Evolutionary conservation across 2,329 filamentous ascomycete genomes (phyloP), one percentile per base, ranked within the genome.

Genomic region (Aspergillus uvarum): DNA sequence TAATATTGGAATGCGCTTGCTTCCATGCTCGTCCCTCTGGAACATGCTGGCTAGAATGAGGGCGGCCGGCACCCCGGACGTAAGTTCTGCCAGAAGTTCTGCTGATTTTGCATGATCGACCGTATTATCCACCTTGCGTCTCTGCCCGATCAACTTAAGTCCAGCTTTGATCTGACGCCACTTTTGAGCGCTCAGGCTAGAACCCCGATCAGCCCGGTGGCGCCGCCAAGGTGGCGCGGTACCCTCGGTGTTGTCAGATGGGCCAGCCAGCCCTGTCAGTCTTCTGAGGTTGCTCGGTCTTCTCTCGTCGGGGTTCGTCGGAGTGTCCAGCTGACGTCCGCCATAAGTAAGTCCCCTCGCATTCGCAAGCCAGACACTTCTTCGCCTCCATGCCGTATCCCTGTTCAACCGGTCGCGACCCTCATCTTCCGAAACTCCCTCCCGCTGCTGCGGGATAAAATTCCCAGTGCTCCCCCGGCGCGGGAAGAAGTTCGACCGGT

Each of bases 41-140:
- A 98, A 95, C 91, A 98, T 97, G 72, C 93, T 97, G 7, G 95
- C 95, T 55, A 99, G 81, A 76, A 99, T 96, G 60, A 99, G 81
- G 21, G 94, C 95, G 24, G 95, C 95, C 3, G 95, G 95, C 1
- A 93, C 92, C 56, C 92, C 95, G 48, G 95, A 96, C 52, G 95
- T 86, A 42, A 99, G 81, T 76, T 99, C 95, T 1, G 95, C 95
- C 85, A 99, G 94, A 51, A 99, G 82, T 75, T 99, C 95, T 2
- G 95, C 92, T 10, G 94, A 98, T 75, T 98, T 99, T 71, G 90
- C 89, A 72, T 95, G 92, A 74, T 99, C 95, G 62, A 97, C 89
- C 49, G 90, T 89, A 58, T 84, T 83, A 62, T 97, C 92, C 56
- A 91, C 89, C 74, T 91, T 96, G 75, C 89, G 91, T 68, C 90